These are phyloP conservation scores for Aspergillus sp. DNA, from an alignment of 2,329 filamentous ascomycete species.

Conservation along the genomic window DNA sequence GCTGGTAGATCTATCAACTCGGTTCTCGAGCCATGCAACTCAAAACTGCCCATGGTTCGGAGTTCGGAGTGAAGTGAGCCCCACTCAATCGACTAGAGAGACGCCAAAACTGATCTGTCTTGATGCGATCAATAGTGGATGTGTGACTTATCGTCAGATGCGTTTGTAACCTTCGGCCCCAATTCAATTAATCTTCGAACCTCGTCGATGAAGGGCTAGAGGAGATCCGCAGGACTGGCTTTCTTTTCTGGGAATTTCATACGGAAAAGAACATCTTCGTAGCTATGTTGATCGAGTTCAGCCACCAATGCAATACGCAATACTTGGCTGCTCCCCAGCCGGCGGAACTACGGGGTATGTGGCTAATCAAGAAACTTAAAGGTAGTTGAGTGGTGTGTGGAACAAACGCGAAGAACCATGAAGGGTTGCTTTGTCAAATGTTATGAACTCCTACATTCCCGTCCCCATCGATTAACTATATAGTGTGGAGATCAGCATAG, in stretches of 20 bases:
- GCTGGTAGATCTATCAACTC: background rate
- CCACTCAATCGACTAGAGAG: background rate
- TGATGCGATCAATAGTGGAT: background rate
- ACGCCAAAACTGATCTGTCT: background rate
- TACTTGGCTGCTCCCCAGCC: too few species aligned
- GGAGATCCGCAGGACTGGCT: too few species aligned
- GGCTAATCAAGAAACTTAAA: too few species aligned
- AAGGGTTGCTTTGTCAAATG: background rate
- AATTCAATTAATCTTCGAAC: too few species aligned
- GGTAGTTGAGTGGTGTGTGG: background rate
- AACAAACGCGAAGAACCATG: background rate
- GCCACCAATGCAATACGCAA: too few species aligned
- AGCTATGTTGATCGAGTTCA: too few species aligned
- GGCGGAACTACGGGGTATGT: too few species aligned
- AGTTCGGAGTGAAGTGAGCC: background rate
- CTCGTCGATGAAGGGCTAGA: too few species aligned
- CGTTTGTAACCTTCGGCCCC: too few species aligned
- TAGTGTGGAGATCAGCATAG: background rate
- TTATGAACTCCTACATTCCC: background rate
- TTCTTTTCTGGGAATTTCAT: too few species aligned
- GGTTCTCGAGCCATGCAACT: background rate
- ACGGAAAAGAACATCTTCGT: too few species aligned
- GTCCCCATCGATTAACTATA: background rate
- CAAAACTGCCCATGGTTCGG: background rate
- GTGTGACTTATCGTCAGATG: too few species aligned